phyloP scores from a whole-genome alignment of 2,329 filamentous ascomycete genomes.

The Aphanoascus verrucosus region DNA sequence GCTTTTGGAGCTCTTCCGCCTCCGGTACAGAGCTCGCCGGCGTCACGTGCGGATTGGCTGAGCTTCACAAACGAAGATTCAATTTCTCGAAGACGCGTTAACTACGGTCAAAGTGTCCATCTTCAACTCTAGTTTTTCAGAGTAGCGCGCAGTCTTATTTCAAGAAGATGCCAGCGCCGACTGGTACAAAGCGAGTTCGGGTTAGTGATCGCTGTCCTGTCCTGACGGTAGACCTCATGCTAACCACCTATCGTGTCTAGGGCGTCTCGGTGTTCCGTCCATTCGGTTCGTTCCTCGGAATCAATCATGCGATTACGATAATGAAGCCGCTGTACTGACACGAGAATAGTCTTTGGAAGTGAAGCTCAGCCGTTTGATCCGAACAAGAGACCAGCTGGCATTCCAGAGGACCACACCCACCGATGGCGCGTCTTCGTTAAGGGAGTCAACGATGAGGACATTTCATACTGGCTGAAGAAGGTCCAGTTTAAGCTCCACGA shows the following conservation, averaged over 20 bases:
- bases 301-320: neutral
- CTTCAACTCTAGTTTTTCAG: neutral
- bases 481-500: slow-evolving; percentile 98
- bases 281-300: slow-evolving; percentile 28
- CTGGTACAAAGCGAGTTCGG: slow-evolving; percentile 45
- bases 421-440: slow-evolving; percentile 93
- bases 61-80: neutral
- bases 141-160: neutral
- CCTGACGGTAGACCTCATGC: slow-evolving; percentile 4
- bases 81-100: too few species aligned
- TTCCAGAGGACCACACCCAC: slow-evolving; percentile 87
- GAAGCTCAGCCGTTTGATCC: slow-evolving; percentile 72
- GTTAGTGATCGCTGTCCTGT: slow-evolving; percentile 22
- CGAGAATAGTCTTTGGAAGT: slow-evolving; percentile 64
- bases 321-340: neutral
- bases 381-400: slow-evolving; percentile 59
- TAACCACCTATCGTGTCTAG: slow-evolving; percentile 23
- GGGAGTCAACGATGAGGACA: slow-evolving; percentile 77
- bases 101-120: neutral
- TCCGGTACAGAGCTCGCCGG: slow-evolving; percentile 1
- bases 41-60: slow-evolving; percentile 1
- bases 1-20: neutral
- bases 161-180: slow-evolving; percentile 41
- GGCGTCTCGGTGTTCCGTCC: slow-evolving; percentile 39
- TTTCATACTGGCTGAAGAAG: slow-evolving; percentile 91